Base-by-base conservation (phyloP, 2,329 filamentous ascomycete genomes). In the Cytospora leucostoma region DNA sequence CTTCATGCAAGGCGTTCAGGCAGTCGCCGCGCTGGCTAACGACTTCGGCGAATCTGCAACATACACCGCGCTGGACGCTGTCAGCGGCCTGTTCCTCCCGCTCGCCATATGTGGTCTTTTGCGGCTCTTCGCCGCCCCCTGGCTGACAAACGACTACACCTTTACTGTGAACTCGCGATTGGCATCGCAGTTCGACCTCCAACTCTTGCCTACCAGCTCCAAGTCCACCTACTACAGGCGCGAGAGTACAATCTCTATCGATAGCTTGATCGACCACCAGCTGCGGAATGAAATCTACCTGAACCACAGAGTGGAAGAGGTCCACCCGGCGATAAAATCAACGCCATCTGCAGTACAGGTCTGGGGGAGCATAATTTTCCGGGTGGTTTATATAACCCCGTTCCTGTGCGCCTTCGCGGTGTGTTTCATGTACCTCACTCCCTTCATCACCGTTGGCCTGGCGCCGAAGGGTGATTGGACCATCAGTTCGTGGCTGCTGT, bases 281-380 rank as follows among this genome's bases (percentile, higher is more conserved):
- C 13, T 44, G 13, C 7, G 50, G 15, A 6, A 13, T 17, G 44
- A 19, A 17, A 3, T 37, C 1, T 60, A 54, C 34, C 11, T 54
- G 3, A n/a, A 50, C 1, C n/a, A n/a, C 10, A 7, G 12, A 11
- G 21, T 21, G 7, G 44, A 47, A 4, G n/a, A 47, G 8, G n/a
- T 47, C 19, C n/a, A n/a, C 8, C n/a, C 11, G 7, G 44, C 5
- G n/a, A 12, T 21, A 11, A 10, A 1, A 10, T 21, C 44, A n/a
- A 11, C 44, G n/a, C 7, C n/a, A 4, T 47, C 44, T 11, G n/a
- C 44, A 8, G n/a, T 47, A 19, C 44, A 47, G 6, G 5, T 12
- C 7, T 47, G n/a, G 44, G 44, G 44, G 7, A 60, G 37, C 58
- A 54, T 12, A 8, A 19, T 54, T 4, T 60, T 60, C 19, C 32